Evolutionary conservation across 164 flowering plant species (phyloP), one percentile per base, ranked within the genome.

Genomic region (Umbilicus rupestris): DNA sequence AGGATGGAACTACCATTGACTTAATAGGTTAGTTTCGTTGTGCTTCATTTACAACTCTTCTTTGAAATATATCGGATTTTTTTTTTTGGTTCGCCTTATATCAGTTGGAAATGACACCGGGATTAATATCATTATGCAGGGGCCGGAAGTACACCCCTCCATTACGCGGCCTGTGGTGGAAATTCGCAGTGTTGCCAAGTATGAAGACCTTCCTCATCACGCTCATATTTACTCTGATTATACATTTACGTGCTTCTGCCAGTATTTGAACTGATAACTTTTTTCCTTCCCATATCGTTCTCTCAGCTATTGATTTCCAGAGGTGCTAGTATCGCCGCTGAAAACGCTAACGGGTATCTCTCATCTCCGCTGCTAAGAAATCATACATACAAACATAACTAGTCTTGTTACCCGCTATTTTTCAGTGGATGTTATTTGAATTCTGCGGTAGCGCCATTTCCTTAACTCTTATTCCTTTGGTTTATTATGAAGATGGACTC

Each of bases 131-230:
- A 39, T 44, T 62, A 68, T 72, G 66, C 89, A 93, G 97, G 98
- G 74, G 86, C 97, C 20, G 96, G 96, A 69, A 93, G 98, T 82
- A 87, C 94, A 29, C 80, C 98, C 14, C 96, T 93, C 55, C 98
- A 93, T 77, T 93, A 93, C 75, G 98, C 98, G 55, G 98, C 97
- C 24, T 90, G 94, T 75, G 96, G 97, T 70, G 98, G 98, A 68
- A 93, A 81, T 85, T 81, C 78, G 37, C 90, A 88, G 62, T 93
- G 98, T 72, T 93, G 98, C 69, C 96, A 87, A 77, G 98, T 93
- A 79, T n/a, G 78, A n/a, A n/a, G n/a, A n/a, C n/a, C n/a, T 70
- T 1, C 33, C 5, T 14, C 60, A 55, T 28, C 31, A 28, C 17
- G 12, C 9, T 22, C 33, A 46, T 35, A 57, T 50, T 22, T 49